A percentile compares a stretch with the other conserved stretches of the same genome.
These are phyloP conservation scores for Solanum bulbocastanum DNA, from an alignment of 257 asterid species.

Conservation along the genomic window DNA sequence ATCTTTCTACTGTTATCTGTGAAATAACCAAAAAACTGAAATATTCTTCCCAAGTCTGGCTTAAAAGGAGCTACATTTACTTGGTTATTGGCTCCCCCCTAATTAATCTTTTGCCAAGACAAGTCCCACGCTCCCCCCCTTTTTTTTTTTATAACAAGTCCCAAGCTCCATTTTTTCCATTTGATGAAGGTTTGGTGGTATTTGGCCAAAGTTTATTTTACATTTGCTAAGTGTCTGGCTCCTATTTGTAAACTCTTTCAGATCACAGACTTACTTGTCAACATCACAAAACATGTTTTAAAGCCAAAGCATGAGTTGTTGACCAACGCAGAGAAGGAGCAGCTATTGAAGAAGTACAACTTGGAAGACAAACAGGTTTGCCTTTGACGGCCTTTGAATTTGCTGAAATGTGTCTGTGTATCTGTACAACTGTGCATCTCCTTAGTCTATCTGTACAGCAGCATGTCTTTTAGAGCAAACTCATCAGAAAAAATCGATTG, in stretches of 20 bases:
- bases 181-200: not conserved
- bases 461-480: not conserved
- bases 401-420: not conserved
- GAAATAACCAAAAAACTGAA: not conserved
- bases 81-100: not conserved
- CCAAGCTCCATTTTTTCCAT: not conserved
- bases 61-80: not conserved
- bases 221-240: not conserved
- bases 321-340: constrained; percentile 45
- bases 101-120: not conserved
- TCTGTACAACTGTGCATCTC: not conserved
- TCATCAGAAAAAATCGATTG: not conserved
- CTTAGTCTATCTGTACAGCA: not conserved
- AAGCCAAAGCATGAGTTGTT: constrained; percentile 86
- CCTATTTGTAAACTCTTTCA: constrained; percentile 16
- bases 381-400: not conserved
- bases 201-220: not conserved
- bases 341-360: constrained; percentile 54
- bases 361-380: constrained; percentile 79
- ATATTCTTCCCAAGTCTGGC: not conserved
- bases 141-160: not conserved
- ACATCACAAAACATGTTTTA: constrained; percentile 71
- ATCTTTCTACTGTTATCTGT: not conserved
- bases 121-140: not conserved
- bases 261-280: constrained; percentile 83